Percentiles rank a stretch among this genome's conserved stretches.
These are phyloP conservation scores for Zoysia pacifica DNA, from an alignment of 176 grass and related monocot species.

Conservation along the genomic window DNA sequence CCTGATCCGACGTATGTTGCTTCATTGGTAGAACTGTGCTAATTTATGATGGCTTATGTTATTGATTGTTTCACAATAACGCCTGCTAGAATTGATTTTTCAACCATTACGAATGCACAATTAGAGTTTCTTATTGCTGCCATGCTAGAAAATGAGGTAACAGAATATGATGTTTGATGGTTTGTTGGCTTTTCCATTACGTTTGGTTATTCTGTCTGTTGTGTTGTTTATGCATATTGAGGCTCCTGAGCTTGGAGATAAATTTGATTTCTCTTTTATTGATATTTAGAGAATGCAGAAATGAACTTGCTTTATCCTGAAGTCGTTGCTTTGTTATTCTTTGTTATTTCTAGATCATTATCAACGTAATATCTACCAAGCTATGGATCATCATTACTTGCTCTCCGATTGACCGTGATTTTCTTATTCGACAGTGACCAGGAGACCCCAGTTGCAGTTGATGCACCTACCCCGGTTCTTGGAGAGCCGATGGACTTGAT, in stretches of 20 bases:
- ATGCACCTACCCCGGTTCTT: conserved; percentile 45
- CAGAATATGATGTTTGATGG: no score
- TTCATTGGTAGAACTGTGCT: no score
- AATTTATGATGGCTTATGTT: no score
- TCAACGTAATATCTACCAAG: not conserved
- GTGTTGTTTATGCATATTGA: not conserved
- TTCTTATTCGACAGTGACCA: conserved; percentile 35
- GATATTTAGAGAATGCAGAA: not conserved
- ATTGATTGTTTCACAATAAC: no score
- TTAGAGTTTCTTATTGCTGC: no score
- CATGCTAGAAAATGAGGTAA: no score
- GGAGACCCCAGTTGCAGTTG: conserved; percentile 32
- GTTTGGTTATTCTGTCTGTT: not conserved
- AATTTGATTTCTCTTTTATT: not conserved
- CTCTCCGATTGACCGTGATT: not conserved
- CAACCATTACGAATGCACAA: no score
- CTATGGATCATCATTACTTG: not conserved
- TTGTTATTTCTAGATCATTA: not conserved
- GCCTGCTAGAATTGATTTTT: no score
- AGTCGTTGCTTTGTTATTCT: not conserved
- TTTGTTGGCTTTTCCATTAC: no score
- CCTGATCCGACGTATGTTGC: no score
- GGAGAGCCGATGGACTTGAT: conserved; percentile 73
- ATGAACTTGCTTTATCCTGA: not conserved
- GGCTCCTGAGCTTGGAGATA: not conserved